These are phyloP conservation scores for Pythium pyrilobum DNA, from an alignment of 352 stramenopile species.

Conservation along the genomic window DNA sequence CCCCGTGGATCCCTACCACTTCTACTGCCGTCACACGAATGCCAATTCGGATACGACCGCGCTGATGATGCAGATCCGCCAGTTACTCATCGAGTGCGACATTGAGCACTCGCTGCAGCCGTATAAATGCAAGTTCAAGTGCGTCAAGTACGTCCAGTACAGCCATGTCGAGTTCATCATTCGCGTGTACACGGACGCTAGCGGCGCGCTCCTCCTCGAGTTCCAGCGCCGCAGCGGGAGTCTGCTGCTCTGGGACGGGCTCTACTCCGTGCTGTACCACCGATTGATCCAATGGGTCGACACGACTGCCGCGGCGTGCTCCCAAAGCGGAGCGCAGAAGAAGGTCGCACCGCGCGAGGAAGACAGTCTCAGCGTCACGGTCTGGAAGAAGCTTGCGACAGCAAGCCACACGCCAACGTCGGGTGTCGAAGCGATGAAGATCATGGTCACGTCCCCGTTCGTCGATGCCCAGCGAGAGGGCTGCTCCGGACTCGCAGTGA, in stretches of 20 bases:
- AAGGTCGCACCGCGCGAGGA: slow-evolving; percentile 33
- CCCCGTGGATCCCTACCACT: slow-evolving; percentile 79
- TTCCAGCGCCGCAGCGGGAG: slow-evolving; percentile 73
- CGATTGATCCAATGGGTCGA: slow-evolving; percentile 48
- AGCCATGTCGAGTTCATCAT: slow-evolving; percentile 79
- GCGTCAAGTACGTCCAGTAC: slow-evolving; percentile 83
- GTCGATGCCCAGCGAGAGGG: slow-evolving; percentile 70
- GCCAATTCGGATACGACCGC: slow-evolving; percentile 20
- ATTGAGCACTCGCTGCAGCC: slow-evolving; percentile 67
- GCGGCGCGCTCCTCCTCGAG: slow-evolving; percentile 52
- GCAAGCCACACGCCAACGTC: slow-evolving; percentile 50
- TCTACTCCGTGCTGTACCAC: slow-evolving; percentile 75
- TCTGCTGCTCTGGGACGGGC: slow-evolving; percentile 69
- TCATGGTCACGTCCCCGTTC: slow-evolving; percentile 77
- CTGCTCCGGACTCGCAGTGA: slow-evolving; percentile 59
- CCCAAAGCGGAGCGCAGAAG: slow-evolving; percentile 73
- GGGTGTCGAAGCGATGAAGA: slow-evolving; percentile 78
- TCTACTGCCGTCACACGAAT: slow-evolving; percentile 39
- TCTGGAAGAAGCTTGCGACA: slow-evolving; percentile 53
- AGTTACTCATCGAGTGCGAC: slow-evolving; percentile 44
- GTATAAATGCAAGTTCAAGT: slow-evolving; percentile 85
- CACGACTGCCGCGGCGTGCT: slow-evolving; percentile 34
- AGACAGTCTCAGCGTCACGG: slow-evolving; percentile 45
- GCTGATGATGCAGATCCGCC: slow-evolving; percentile 41
- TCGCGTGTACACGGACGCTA: slow-evolving; percentile 42